Conservation (phyloP, 305 asterid species). For the Fraxinus albicans region DNA sequence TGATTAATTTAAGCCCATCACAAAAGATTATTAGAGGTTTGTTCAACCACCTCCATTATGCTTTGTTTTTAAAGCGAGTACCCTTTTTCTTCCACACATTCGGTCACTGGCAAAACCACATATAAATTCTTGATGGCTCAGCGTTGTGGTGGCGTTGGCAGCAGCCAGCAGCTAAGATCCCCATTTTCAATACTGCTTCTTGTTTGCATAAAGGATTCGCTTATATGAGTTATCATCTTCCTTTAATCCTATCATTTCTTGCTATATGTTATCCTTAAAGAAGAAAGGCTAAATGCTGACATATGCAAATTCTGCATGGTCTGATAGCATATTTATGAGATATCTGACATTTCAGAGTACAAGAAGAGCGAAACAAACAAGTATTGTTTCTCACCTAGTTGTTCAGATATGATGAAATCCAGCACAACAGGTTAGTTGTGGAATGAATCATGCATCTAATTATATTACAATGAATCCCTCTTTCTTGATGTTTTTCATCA, state of each 20-base stretch:
- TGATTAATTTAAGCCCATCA: slow-evolving; percentile 68
- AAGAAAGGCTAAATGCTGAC: slow-evolving; percentile 15
- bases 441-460: background rate
- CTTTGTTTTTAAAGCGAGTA: slow-evolving; percentile 10
- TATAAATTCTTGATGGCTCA: slow-evolving; percentile 4
- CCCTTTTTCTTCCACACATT: background rate
- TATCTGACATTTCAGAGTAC: slow-evolving; percentile 58
- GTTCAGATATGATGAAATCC: background rate
- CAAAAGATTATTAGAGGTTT: slow-evolving; percentile 74
- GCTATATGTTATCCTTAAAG: background rate
- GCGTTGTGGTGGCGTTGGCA: slow-evolving; percentile 17
- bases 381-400: slow-evolving; percentile 50
- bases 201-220: slow-evolving; percentile 4
- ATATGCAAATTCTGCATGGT: slow-evolving; percentile 1
- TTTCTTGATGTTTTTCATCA: background rate
- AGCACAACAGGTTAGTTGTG: slow-evolving; percentile 28
- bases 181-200: background rate
- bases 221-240: slow-evolving; percentile 1
- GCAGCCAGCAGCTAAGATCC: slow-evolving; percentile 5
- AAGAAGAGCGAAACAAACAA: slow-evolving; percentile 59
- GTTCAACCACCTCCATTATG: slow-evolving; percentile 18
- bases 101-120: slow-evolving; percentile 7
- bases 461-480: background rate
- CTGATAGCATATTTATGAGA: slow-evolving; percentile 19
- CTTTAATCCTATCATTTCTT: background rate